These are phyloP conservation scores for Kwoniella heveanensis DNA, from an alignment of 768 basidiomycete species.

Conservation along the genomic window DNA sequence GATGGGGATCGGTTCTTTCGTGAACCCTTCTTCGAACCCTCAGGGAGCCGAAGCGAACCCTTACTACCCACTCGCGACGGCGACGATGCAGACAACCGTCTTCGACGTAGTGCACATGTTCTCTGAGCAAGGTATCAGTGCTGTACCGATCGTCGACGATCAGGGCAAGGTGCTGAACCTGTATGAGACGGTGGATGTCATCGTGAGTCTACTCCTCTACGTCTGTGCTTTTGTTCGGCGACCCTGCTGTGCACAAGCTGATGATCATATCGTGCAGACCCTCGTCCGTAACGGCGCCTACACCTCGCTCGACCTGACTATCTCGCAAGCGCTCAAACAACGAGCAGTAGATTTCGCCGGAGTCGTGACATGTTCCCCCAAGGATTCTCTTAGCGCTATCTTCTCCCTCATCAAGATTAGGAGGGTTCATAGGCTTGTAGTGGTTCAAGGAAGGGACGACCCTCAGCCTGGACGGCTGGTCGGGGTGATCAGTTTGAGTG, in stretches of 20 bases:
- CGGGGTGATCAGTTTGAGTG: constrained; percentile 55
- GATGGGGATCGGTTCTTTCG: constrained; percentile 92
- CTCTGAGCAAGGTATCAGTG: constrained; percentile 89
- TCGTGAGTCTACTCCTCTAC: constrained; percentile 64
- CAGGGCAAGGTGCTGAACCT: constrained; percentile 91
- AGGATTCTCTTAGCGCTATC: constrained; percentile 86
- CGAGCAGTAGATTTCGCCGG: constrained; percentile 94
- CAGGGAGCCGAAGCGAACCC: constrained; percentile 60
- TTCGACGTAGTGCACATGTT: constrained; percentile 99
- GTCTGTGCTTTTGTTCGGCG: background rate
- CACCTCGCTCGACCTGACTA: constrained; percentile 91
- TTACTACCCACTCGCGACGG: constrained; percentile 88
- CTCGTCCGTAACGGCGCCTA: constrained; percentile 92
- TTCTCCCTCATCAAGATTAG: constrained; percentile 89
- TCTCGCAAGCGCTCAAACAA: constrained; percentile 86
- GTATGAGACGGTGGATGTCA: constrained; percentile 98
- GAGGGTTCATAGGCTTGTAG: constrained; percentile 89
- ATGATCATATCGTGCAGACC: constrained; percentile 62
- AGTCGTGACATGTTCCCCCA: constrained; percentile 90
- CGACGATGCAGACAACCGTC: constrained; percentile 84
- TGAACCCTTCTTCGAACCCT: constrained; percentile 58
- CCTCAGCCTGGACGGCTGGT: constrained; percentile 47
- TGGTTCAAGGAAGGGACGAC: constrained; percentile 66
- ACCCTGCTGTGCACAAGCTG: constrained; percentile 9
- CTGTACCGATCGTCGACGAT: constrained; percentile 88